Evolutionary conservation across 2,329 filamentous ascomycete genomes (phyloP), one percentile per base, ranked within the genome.

Genomic region (Beauveria rudraprayagi): DNA sequence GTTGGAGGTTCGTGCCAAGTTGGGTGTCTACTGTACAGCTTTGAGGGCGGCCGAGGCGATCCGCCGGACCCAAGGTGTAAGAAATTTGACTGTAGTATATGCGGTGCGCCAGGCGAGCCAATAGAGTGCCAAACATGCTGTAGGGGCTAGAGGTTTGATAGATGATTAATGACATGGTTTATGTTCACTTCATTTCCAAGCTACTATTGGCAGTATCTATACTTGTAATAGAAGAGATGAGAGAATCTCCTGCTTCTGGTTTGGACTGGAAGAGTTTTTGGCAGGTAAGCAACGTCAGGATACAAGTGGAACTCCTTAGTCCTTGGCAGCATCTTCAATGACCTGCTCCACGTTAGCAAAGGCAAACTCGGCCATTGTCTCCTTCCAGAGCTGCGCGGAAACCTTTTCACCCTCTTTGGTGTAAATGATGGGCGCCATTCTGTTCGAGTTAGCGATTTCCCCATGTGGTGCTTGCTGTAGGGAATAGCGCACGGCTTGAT

Each of bases 361-460:
- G 24, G 24, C 24, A 26, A 26, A 26, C 24, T 26, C 24, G 5
- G 24, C 24, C 24, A 26, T 26, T 3, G 24, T 26, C 24, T 26
- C 24, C 24, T 26, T 5, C 24, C 65, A 66, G 28, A 66, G 50
- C 7, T 44, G 57, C 34, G 58, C 54, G 1, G 57, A 61, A 0
- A 61, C 53, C 1, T 47, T 41, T 3, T 57, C 55, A 17, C 64
- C 66, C 19, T 61, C 57, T 2, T 56, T 50, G 1, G 65, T 63
- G 30, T 67, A 66, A 0, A 66, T 37, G 2, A 63, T 60, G 0
- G 61, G 43, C 1, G 61, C 58, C 58, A 52, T 61, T 1, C 63
- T 64, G 40, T 14, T n/a, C 10, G 30, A 34, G 30, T 34, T 34
- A 34, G 30, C 30, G 30, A 34, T 22, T 22, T 10, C 3, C 1